A percentile compares a stretch with the other conserved stretches of the same genome.
Conservation (phyloP, 257 asterid genomes). For the Solanum sejunctum region DNA sequence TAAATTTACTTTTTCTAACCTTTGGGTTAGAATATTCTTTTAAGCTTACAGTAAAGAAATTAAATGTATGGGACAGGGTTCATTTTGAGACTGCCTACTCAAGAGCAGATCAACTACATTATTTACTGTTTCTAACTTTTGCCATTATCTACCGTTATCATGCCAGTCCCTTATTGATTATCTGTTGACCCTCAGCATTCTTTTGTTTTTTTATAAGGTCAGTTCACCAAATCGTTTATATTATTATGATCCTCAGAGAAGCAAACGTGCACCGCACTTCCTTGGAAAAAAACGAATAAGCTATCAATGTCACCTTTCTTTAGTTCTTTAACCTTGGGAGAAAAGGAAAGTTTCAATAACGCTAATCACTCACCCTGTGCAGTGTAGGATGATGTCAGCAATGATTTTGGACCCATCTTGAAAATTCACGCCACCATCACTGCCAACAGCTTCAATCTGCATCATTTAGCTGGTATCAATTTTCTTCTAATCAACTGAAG, state of each 20-base stretch:
- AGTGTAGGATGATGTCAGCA: slow-evolving; percentile 72
- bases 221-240: neutral
- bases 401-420: slow-evolving; percentile 34
- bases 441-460: slow-evolving; percentile 48
- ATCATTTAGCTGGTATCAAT: slow-evolving; percentile 5
- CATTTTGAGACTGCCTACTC: neutral
- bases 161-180: neutral
- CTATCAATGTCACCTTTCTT: neutral
- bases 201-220: neutral
- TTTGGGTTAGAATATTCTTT: neutral
- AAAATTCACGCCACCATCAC: slow-evolving; percentile 62
- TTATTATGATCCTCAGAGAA: neutral
- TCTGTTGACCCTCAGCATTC: neutral
- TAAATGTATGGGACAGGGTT: neutral
- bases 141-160: neutral
- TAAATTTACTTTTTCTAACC: neutral
- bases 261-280: neutral
- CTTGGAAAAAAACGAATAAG: neutral
- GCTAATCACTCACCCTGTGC: slow-evolving; percentile 68
- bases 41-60: neutral
- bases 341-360: neutral
- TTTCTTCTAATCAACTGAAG: neutral
- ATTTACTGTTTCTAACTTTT: neutral
- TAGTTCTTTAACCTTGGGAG: neutral
- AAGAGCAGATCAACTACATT: neutral